Conservation (phyloP, 2,329 filamentous ascomycete species). For the Alternaria consortialis region DNA sequence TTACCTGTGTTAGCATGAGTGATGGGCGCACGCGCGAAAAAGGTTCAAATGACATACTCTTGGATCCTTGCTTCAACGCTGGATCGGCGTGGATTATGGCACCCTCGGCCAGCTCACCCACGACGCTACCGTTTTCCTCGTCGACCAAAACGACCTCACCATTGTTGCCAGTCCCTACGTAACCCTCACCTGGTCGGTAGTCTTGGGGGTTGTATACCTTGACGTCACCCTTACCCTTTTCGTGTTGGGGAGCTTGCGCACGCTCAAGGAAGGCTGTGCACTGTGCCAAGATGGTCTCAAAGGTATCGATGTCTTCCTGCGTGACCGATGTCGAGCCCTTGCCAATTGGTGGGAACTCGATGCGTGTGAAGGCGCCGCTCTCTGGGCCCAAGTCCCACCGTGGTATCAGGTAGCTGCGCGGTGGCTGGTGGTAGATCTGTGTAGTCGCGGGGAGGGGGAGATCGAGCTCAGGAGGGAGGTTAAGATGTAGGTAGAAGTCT, state of each 20-base stretch:
- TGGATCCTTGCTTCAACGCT: conserved; percentile 82
- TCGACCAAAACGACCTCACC: conserved; percentile 92
- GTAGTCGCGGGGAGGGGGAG: conserved; percentile 93
- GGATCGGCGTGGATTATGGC: conserved; percentile 82
- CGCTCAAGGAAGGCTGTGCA: conserved; percentile 95
- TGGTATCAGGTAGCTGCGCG: conserved; percentile 90
- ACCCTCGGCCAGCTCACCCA: conserved; percentile 87
- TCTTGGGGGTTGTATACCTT: conserved; percentile 79
- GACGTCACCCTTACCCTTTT: conserved; percentile 42
- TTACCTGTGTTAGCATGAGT: conserved; percentile 36
- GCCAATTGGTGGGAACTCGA: conserved; percentile 84
- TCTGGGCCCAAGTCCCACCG: conserved; percentile 92
- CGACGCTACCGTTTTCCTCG: conserved; percentile 94
- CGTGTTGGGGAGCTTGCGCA: conserved; percentile 67
- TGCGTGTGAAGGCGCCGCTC: conserved; percentile 87
- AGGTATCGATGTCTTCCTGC: conserved; percentile 94
- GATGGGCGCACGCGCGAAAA: conserved; percentile 2
- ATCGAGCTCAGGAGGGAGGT: conserved; percentile 93
- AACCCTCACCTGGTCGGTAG: conserved; percentile 82
- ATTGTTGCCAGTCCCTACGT: conserved; percentile 61
- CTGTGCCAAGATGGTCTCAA: conserved; percentile 97
- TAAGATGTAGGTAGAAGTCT: conserved; percentile 96
- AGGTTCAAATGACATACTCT: conserved; percentile 68
- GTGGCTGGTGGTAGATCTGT: conserved; percentile 96
- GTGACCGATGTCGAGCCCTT: conserved; percentile 70